phyloP scores from a whole-genome alignment of 2,329 filamentous ascomycete genomes.

The Venturia oleaginea region DNA sequence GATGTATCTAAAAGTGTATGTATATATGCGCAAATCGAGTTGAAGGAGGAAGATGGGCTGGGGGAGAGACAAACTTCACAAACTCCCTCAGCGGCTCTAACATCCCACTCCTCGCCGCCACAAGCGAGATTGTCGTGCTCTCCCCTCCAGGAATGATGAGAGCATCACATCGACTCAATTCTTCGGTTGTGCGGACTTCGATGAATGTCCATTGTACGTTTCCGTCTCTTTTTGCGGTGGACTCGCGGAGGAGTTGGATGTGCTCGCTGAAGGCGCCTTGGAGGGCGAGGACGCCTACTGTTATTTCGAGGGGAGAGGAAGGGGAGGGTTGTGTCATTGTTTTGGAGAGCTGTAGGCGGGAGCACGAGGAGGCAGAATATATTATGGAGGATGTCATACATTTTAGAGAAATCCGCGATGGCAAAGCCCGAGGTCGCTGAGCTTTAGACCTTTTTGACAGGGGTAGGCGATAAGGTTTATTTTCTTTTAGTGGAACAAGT shows the following conservation, averaged over 20 bases:
- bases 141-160: conserved; percentile 90
- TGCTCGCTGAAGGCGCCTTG: conserved; percentile 94
- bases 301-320: conserved; percentile 19
- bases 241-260: conserved; percentile 62
- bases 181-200: conserved; percentile 66
- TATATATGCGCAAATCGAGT: not conserved
- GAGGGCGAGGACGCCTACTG: conserved; percentile 60
- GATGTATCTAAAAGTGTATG: conserved; percentile 13
- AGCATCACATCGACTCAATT: conserved; percentile 67
- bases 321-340: not conserved
- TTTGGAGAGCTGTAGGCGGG: too few relatives aligned
- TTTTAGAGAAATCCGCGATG: not conserved
- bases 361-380: not conserved
- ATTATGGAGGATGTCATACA: not conserved
- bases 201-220: conserved; percentile 50
- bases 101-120: conserved; percentile 71
- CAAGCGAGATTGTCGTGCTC: conserved; percentile 84
- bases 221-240: conserved; percentile 35
- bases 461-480: not conserved
- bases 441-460: not conserved
- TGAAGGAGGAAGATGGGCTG: too few relatives aligned
- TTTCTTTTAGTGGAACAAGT: not conserved
- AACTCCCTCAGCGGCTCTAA: conserved; percentile 80
- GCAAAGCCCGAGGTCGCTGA: not conserved
- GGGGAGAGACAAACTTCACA: conserved; percentile 59